Base-by-base conservation (phyloP, 352 stramenopile genomes). In the Pythium dissimile region DNA sequence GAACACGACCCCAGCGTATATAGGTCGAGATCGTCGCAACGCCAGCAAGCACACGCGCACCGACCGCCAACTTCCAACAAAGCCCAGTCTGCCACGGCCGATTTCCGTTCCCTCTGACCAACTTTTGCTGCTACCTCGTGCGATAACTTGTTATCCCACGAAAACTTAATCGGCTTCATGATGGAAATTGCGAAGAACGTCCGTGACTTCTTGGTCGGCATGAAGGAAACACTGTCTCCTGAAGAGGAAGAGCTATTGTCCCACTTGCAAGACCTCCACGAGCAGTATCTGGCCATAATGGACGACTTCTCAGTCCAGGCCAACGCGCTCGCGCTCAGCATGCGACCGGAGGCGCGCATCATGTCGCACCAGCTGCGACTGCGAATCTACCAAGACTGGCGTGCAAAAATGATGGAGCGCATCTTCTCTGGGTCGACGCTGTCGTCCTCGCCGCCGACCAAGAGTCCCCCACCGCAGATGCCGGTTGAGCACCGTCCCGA, bases 131-230 rank as follows among this genome's bases (percentile, higher is more conserved):
- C 44, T 20, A 35, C 21, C 41, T 47, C 41, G 12, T 50, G 4
- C 20, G 24, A 24, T 31, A 41, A 32, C 10, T 21, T 20, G 21
- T 7, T 24, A 34, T 32, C 32, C n/a, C 20, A 16, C 31, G 30
- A 44, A 20, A 11, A n/a, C n/a, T 16, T 2, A 20, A 16, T n/a
- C 27, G 21, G 43, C 45, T 62, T 43, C 47, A 66, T 59, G 8
- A 92, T 92, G 83, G 83, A 92, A 60, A 89, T 92, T 64, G 78
- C 83, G 23, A 85, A 78, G 60, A 86, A 92, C 56, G 83, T 92
- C 16, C 71, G 75, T 18, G 83, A 92, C 55, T 84, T 92, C 59
- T 69, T 92, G 32, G 82, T 92, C 37, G 82, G 80, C 24, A 86
- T 92, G 75, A 86, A 88, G 51, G 81, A 92, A 52, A 68, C 75